These are phyloP conservation scores for Clarkia xantiana DNA, from an alignment of 345 rosid species.

Conservation along the genomic window DNA sequence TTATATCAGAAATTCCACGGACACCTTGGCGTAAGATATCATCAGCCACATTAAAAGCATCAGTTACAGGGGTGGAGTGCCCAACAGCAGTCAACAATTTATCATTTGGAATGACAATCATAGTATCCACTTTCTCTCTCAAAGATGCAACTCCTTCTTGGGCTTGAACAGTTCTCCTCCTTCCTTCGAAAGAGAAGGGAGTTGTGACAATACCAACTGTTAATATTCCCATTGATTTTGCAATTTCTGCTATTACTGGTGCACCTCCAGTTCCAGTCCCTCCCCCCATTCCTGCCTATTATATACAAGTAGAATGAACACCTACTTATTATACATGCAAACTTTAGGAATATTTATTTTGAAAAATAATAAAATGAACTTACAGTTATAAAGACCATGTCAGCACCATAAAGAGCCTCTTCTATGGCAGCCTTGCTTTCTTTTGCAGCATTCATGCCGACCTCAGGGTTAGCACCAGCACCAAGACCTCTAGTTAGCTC, in stretches of 20 bases:
- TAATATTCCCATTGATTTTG: slow-evolving; percentile 92
- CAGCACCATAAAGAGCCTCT: slow-evolving; percentile 80
- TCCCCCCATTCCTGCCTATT: slow-evolving; percentile 99
- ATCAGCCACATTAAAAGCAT: slow-evolving; percentile 95
- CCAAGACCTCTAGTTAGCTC: slow-evolving; percentile 97
- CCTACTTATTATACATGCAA: slow-evolving; percentile 1
- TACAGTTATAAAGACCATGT: slow-evolving; percentile 97
- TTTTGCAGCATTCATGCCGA: slow-evolving; percentile 93
- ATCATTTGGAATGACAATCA: slow-evolving; percentile 93
- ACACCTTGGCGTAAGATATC: slow-evolving; percentile 95
- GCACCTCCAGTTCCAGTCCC: slow-evolving; percentile 98
- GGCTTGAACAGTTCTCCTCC: slow-evolving; percentile 87
- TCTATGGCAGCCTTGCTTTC: slow-evolving; percentile 83
- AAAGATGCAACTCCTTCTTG: slow-evolving; percentile 92
- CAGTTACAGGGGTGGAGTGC: slow-evolving; percentile 81
- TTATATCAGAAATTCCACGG: slow-evolving; percentile 94
- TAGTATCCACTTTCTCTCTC: slow-evolving; percentile 85
- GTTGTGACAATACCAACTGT: slow-evolving; percentile 95
- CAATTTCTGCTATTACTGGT: slow-evolving; percentile 85
- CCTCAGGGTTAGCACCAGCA: slow-evolving; percentile 95
- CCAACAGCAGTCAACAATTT: slow-evolving; percentile 85
- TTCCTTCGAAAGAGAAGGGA: slow-evolving; percentile 93
- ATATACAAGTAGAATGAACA: slow-evolving; percentile 1
- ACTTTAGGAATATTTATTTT: background rate
- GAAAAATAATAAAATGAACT: background rate